Conservation (phyloP, 192 early-diverging fungal species). For the Pilaira anomala region DNA sequence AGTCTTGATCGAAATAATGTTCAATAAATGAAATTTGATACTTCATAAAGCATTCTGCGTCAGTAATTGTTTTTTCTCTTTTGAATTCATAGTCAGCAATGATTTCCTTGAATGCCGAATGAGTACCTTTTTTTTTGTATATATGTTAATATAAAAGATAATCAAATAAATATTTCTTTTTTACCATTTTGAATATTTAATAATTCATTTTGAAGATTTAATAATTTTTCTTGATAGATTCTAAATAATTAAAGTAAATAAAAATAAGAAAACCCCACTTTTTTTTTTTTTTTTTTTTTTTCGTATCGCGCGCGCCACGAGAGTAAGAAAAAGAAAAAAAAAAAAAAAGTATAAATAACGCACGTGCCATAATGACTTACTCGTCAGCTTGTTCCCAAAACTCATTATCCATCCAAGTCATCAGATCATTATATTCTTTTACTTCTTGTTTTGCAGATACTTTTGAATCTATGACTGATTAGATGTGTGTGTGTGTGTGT, state of each 20-base stretch:
- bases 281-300: too few species aligned
- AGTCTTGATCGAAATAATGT: constrained; percentile 16
- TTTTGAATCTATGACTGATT: neutral
- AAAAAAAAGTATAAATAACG: neutral
- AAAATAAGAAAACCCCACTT: too few species aligned
- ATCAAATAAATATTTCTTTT: neutral
- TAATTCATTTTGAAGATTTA: constrained; percentile 26
- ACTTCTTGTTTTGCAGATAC: neutral
- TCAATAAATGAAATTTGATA: constrained; percentile 28
- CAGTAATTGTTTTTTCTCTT: constrained; percentile 21
- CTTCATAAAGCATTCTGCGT: constrained; percentile 23
- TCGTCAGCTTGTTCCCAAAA: constrained; percentile 29
- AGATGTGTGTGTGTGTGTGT: neutral
- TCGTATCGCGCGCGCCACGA: too few species aligned
- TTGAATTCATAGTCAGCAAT: constrained; percentile 23
- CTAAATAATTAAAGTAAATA: constrained; percentile 7
- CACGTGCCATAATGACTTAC: constrained; percentile 14
- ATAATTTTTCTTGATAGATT: constrained; percentile 29
- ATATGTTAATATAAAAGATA: neutral
- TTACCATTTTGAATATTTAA: constrained; percentile 26
- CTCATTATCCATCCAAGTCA: constrained; percentile 22
- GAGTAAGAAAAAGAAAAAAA: constrained; percentile 1
- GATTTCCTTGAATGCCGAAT: constrained; percentile 21
- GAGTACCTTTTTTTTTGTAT: constrained; percentile 19
- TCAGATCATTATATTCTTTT: constrained; percentile 19